Evolutionary conservation across 768 basidiomycete species (phyloP).

Genomic region (Hygrocybe punicea): DNA sequence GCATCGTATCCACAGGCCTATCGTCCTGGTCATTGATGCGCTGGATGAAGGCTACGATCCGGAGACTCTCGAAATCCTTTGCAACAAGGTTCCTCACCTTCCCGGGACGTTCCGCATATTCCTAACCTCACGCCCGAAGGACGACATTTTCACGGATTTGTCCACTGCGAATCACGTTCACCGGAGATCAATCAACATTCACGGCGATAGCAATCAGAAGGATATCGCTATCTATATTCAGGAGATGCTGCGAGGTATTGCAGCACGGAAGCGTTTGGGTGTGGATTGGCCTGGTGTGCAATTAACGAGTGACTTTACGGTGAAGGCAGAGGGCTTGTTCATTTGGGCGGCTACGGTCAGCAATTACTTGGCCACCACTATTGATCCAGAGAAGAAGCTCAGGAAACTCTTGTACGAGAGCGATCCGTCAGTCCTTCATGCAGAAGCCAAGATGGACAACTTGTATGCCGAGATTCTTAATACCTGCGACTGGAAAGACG

Average conservation of each 20-base stretch:
- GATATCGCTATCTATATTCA: slow-evolving; percentile 18
- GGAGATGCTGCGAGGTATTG: slow-evolving; percentile 11
- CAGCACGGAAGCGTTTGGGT: slow-evolving; percentile 1
- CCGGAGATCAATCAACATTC: slow-evolving; percentile 10
- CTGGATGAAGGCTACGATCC: slow-evolving; percentile 19
- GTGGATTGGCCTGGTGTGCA: neutral
- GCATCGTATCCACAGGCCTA: neutral
- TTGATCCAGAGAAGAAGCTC: neutral
- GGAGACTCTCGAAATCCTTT: slow-evolving; percentile 15
- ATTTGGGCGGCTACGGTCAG: slow-evolving; percentile 18
- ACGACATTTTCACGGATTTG: slow-evolving; percentile 8
- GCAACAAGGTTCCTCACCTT: slow-evolving; percentile 14
- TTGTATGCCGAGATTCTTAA: slow-evolving; percentile 4
- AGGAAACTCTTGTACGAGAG: neutral
- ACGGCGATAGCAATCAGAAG: slow-evolving; percentile 8
- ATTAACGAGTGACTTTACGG: neutral
- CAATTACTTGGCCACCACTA: slow-evolving; percentile 11
- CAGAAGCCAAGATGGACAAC: slow-evolving; percentile 4
- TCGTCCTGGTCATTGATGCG: slow-evolving; percentile 22
- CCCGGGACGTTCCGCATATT: slow-evolving; percentile 18
- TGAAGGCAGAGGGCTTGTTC: slow-evolving; percentile 21
- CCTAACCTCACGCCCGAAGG: slow-evolving; percentile 17
- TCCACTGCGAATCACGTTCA: slow-evolving; percentile 2
- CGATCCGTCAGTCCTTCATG: neutral
- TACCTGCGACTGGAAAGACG: slow-evolving; percentile 3